These are phyloP conservation scores for Vachellia pachyceras DNA, from an alignment of 306 rosid species.

Conservation along the genomic window DNA sequence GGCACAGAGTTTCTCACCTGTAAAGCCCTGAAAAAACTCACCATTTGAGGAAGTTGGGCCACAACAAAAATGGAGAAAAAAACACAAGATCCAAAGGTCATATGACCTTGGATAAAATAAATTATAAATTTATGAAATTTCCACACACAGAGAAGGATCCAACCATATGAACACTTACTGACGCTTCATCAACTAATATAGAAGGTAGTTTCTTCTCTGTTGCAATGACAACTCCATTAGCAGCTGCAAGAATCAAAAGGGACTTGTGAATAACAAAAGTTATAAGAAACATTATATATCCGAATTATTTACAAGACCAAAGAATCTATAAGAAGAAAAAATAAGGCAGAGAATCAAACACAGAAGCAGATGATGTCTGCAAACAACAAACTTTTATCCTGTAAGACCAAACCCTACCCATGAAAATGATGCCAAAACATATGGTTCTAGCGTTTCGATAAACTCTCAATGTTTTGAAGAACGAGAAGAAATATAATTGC, in stretches of 20 bases:
- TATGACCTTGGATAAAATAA: conserved; percentile 1
- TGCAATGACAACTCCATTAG: conserved; percentile 91
- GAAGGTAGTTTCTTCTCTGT: conserved; percentile 97
- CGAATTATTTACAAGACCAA: conserved; percentile 10
- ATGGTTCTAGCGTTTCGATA: neutral
- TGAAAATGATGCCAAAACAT: neutral
- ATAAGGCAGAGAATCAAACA: neutral
- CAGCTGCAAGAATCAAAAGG: conserved; percentile 65
- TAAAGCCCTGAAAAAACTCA: neutral
- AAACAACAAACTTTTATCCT: neutral
- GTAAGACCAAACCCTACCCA: neutral
- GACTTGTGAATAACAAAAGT: conserved; percentile 18
- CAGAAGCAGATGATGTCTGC: conserved; percentile 1
- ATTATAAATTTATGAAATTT: neutral
- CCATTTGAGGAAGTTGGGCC: neutral
- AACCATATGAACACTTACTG: conserved; percentile 54
- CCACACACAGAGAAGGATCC: conserved; percentile 1
- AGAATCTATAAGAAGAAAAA: conserved; percentile 13
- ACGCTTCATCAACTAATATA: conserved; percentile 88
- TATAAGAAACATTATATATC: conserved; percentile 19
- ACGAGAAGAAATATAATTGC: neutral
- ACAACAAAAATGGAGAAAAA: neutral
- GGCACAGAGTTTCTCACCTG: neutral
- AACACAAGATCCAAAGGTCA: neutral
- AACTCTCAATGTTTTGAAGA: neutral